Conservation (phyloP, 805 yeast genomes). For the Candida ovalis region DNA sequence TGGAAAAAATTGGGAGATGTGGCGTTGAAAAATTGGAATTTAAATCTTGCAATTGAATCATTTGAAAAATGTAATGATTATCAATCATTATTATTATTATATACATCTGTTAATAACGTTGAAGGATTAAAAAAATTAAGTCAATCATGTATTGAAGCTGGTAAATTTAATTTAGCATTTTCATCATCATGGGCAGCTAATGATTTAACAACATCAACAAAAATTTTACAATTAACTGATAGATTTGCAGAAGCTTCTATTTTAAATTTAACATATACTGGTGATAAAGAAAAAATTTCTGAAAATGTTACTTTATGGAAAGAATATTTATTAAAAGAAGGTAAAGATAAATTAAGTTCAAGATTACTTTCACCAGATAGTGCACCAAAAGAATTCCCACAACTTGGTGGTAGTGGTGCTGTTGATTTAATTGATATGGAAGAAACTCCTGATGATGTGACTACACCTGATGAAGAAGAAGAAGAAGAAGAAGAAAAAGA, state of each 20-base stretch:
- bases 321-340: slow-evolving; percentile 43
- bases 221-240: slow-evolving; percentile 61
- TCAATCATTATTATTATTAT: slow-evolving; percentile 74
- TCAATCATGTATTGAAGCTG: slow-evolving; percentile 59
- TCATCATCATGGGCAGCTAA: slow-evolving; percentile 88
- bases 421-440: slow-evolving; percentile 27
- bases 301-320: slow-evolving; percentile 66
- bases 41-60: slow-evolving; percentile 74
- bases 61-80: slow-evolving; percentile 77
- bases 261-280: slow-evolving; percentile 69
- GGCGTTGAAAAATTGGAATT: slow-evolving; percentile 73
- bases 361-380: slow-evolving; percentile 49
- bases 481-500: slow-evolving; percentile 9
- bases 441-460: slow-evolving; percentile 9
- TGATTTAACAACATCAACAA: slow-evolving; percentile 58
- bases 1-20: slow-evolving; percentile 93
- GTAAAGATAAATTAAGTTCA: slow-evolving; percentile 56
- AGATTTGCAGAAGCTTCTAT: slow-evolving; percentile 83
- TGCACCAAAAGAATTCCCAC: slow-evolving; percentile 36
- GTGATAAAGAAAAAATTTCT: slow-evolving; percentile 37
- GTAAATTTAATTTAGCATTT: slow-evolving; percentile 87
- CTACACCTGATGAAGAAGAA: slow-evolving; percentile 11
- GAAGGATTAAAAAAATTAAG: slow-evolving; percentile 62
- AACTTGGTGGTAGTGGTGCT: slow-evolving; percentile 35
- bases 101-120: slow-evolving; percentile 75